These are phyloP conservation scores for Casuarina glauca DNA, from an alignment of 306 rosid genomes.

Conservation along the genomic window DNA sequence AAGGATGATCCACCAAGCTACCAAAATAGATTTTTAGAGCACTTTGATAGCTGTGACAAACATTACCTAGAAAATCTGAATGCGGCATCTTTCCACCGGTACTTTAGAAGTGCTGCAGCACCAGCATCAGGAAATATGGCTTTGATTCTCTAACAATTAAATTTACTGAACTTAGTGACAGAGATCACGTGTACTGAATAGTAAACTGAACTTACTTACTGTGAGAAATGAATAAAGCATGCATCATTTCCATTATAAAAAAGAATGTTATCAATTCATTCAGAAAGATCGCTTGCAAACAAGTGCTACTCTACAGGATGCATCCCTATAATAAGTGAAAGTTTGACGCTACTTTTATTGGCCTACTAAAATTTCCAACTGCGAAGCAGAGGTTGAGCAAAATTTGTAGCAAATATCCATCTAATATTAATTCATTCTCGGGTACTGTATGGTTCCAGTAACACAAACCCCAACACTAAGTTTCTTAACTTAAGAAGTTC, in stretches of 20 bases:
- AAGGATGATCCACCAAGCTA: conserved; percentile 5
- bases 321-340: background rate
- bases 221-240: background rate
- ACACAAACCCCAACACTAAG: background rate
- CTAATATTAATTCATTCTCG: background rate
- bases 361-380: background rate
- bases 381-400: background rate
- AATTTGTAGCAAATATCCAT: background rate
- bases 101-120: conserved; percentile 90
- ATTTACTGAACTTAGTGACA: conserved; percentile 33
- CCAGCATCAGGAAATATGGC: conserved; percentile 98
- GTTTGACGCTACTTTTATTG: background rate
- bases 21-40: conserved; percentile 5
- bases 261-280: background rate
- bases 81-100: conserved; percentile 75
- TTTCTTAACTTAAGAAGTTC: conserved; percentile 12
- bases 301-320: background rate
- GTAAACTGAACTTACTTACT: background rate
- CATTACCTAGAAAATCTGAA: conserved; percentile 85
- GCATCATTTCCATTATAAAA: background rate
- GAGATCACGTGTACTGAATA: background rate
- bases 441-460: background rate
- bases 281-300: background rate
- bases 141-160: conserved; percentile 72
- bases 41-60: conserved; percentile 15